phyloP scores from a whole-genome alignment of 306 rosid genomes.

The Malus fusca region DNA sequence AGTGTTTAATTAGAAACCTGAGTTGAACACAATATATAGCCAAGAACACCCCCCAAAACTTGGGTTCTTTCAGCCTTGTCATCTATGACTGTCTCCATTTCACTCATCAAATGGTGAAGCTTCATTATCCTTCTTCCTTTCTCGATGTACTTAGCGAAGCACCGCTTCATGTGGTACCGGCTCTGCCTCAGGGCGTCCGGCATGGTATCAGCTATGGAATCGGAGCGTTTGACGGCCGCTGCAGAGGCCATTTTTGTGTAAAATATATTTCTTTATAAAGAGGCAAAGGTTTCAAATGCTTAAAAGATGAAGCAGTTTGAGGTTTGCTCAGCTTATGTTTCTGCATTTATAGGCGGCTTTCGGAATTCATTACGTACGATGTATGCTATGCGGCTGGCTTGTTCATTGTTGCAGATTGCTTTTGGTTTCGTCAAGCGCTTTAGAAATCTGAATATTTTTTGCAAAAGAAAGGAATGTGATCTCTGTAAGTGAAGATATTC shows the following conservation, averaged over 20 bases:
- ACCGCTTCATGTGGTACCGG: slow-evolving; percentile 67
- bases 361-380: not conserved
- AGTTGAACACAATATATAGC: slow-evolving; percentile 55
- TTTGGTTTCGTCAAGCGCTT: slow-evolving; percentile 8
- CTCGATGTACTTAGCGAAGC: slow-evolving; percentile 68
- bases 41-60: slow-evolving; percentile 62
- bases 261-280: not conserved
- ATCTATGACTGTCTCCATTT: slow-evolving; percentile 57
- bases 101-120: slow-evolving; percentile 61
- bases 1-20: slow-evolving; percentile 38
- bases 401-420: slow-evolving; percentile 4
- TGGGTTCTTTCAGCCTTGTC: slow-evolving; percentile 47
- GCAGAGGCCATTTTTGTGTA: slow-evolving; percentile 34
- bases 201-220: slow-evolving; percentile 52
- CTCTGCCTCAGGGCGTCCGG: slow-evolving; percentile 77
- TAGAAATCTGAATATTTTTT: not conserved
- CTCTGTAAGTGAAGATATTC: slow-evolving; percentile 21
- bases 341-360: slow-evolving; percentile 15
- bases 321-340: not conserved
- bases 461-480: slow-evolving; percentile 29
- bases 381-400: not conserved
- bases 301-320: not conserved
- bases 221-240: slow-evolving; percentile 33
- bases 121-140: slow-evolving; percentile 70
- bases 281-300: not conserved